phyloP scores from a whole-genome alignment of 2,329 filamentous ascomycete genomes.

The Massarina eburnea region DNA sequence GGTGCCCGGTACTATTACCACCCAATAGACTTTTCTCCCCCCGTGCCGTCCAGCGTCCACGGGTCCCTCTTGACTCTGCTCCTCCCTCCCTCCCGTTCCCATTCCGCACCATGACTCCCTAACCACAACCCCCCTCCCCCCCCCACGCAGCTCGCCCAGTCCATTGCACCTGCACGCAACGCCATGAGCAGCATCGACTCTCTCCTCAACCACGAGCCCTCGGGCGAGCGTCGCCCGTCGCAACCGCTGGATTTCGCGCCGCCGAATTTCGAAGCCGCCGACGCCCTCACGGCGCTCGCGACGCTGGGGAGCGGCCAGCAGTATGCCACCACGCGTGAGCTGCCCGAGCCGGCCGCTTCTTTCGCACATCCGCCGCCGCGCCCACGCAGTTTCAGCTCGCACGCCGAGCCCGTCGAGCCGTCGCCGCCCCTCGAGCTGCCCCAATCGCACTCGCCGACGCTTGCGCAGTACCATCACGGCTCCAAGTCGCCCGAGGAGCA shows the following conservation, averaged over 20 bases:
- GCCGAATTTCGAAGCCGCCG: constrained; percentile 43
- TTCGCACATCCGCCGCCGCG: constrained; percentile 32
- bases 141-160: constrained; percentile 3
- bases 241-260: constrained; percentile 13
- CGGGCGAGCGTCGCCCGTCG: constrained; percentile 17
- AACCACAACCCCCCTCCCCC: not conserved
- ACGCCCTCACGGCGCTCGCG: constrained; percentile 43
- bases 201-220: constrained; percentile 38
- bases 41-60: not conserved
- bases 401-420: constrained; percentile 43
- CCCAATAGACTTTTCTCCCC: not conserved
- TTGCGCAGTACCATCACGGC: constrained; percentile 51
- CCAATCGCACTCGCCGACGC: constrained; percentile 46
- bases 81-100: not conserved
- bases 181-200: constrained; percentile 40
- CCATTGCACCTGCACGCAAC: constrained; percentile 1
- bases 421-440: constrained; percentile 39
- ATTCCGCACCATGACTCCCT: not conserved
- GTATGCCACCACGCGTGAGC: constrained; percentile 30
- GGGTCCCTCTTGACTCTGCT: not conserved
- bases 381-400: constrained; percentile 36
- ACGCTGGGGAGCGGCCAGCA: constrained; percentile 36
- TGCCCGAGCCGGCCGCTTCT: constrained; percentile 34
- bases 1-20: not conserved
- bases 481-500: constrained; percentile 49